Conservation (phyloP, 2,329 filamentous ascomycete species). For the Pleochaeta shiraiana region DNA sequence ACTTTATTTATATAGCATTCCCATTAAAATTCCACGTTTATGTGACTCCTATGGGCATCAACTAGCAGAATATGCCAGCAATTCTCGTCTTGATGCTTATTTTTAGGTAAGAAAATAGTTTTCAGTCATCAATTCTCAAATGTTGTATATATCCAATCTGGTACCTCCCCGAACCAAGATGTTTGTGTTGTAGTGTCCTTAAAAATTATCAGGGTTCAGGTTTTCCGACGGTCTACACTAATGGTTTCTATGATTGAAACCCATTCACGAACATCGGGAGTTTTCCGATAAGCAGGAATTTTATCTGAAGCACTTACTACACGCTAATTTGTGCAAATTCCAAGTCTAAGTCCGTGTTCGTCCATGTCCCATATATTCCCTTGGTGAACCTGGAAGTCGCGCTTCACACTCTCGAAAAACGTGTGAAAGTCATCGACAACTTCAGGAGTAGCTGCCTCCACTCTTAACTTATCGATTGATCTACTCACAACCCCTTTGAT, state of each 20-base stretch:
- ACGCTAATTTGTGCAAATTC: neutral
- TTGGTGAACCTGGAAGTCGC: neutral
- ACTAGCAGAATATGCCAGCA: neutral
- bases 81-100: neutral
- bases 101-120: neutral
- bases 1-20: neutral
- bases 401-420: neutral
- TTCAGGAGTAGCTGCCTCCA: neutral
- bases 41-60: neutral
- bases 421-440: neutral
- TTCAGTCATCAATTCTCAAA: neutral
- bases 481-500: neutral
- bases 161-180: neutral
- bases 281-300: neutral
- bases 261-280: neutral
- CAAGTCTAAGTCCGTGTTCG: neutral
- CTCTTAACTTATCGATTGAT: neutral
- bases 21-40: neutral
- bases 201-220: neutral
- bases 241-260: neutral
- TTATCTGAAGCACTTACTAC: neutral
- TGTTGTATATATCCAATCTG: neutral
- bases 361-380: neutral
- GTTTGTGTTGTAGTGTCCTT: neutral
- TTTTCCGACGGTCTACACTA: neutral